Evolutionary conservation across 495 filamentous ascomycete genomes (phyloP), one percentile per base, ranked within the genome.

Genomic region (Penicillium lagena): DNA sequence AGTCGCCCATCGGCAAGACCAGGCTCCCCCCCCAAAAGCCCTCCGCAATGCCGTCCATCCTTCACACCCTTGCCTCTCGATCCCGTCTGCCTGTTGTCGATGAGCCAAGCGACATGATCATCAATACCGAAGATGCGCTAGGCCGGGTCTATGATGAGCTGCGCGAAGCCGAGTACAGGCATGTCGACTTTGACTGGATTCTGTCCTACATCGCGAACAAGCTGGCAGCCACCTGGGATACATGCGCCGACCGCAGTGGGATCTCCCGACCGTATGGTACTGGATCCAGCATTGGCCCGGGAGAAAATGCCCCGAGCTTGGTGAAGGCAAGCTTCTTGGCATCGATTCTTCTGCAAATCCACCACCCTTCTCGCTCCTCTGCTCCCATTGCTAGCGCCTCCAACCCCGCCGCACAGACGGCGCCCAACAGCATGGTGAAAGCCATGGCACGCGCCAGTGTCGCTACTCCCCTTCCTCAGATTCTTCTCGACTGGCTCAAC

Each of bases 401-500:
- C 9, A 60, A 50, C 35, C 51, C 55, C 14, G 37, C 53, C 15
- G 52, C 54, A 13, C 58, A 56, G 33, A 48, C 43, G 7, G 51
- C 46, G 13, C 56, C 61, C 3, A 55, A 56, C 35, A 59, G 58
- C 41, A 45, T 72, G 50, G 49, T 62, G 37, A 48, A 60, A 46
- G 57, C 58, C 31, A 43, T 54, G 32, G 43, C 55, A 12, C 65
- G 72, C 29, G 63, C 68, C 7, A 65, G 63, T 38, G 64, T 66
- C 10, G 57, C 64, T 13, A 62, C 50, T 14, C 75, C 86, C 7
- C 65, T 91, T 7, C 87, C 90, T 11, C 80, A 81, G 50, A 71
- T 88, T 28, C 68, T 96, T 12, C 72, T 94, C 15, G 75, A 84
- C 46, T 96, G 89, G 89, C 69, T 94, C 32, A 72, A 87, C 40